A percentile compares a stretch with the other conserved stretches of the same genome.
phyloP scores from a whole-genome alignment of 2,329 filamentous ascomycete species.

The Neobulgaria alba region DNA sequence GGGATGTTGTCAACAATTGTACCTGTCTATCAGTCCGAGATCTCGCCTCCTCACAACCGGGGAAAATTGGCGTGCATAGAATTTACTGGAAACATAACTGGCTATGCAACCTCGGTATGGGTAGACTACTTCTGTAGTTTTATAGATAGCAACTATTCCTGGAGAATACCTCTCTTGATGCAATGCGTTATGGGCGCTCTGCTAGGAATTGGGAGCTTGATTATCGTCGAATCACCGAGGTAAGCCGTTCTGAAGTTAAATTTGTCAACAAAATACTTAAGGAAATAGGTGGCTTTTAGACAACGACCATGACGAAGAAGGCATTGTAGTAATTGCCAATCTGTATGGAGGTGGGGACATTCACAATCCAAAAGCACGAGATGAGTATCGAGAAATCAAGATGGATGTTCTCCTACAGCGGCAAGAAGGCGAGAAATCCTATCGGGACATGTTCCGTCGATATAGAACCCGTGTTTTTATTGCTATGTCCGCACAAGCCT shows the following conservation, averaged over 20 bases:
- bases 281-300: constrained; percentile 85
- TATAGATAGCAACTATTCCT: constrained; percentile 77
- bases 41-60: constrained; percentile 91
- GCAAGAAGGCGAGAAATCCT: constrained; percentile 89
- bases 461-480: constrained; percentile 93
- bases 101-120: constrained; percentile 95
- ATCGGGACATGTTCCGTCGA: constrained; percentile 87
- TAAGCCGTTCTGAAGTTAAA: constrained; percentile 35
- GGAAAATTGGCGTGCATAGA: constrained; percentile 96
- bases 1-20: constrained; percentile 88
- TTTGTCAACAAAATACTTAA: no score
- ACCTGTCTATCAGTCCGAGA: constrained; percentile 89
- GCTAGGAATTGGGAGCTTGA: constrained; percentile 73
- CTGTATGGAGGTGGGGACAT: constrained; percentile 94
- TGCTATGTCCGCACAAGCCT: constrained; percentile 93
- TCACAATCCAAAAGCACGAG: constrained; percentile 82
- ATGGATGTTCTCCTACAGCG: constrained; percentile 91
- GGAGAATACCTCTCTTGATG: constrained; percentile 83
- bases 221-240: constrained; percentile 96
- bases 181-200: constrained; percentile 91
- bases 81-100: constrained; percentile 93
- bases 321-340: constrained; percentile 96
- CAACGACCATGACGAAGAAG: constrained; percentile 96
- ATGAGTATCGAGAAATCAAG: constrained; percentile 98
- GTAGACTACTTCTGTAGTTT: constrained; percentile 96